Evolutionary conservation across 1,284 basidiomycete genomes (phyloP).

Genomic region (Cronartium quercuum): DNA sequence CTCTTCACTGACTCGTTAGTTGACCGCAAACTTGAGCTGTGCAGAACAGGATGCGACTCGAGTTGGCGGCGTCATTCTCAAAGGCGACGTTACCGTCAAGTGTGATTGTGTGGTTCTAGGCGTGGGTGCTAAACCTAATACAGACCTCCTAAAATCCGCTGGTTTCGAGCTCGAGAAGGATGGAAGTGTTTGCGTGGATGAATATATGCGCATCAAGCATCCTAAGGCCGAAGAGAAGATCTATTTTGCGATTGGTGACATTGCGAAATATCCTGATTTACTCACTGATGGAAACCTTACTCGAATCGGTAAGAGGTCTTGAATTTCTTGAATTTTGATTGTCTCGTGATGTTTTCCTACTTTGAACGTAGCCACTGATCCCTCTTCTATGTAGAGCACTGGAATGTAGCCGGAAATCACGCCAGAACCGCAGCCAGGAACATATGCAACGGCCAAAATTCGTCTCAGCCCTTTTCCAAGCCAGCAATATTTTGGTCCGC

Average conservation of each 20-base stretch:
- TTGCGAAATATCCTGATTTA: constrained; percentile 69
- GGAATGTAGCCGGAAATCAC: constrained; percentile 83
- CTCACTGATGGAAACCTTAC: constrained; percentile 20
- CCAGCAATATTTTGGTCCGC: constrained; percentile 77
- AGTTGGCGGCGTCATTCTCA: constrained; percentile 61
- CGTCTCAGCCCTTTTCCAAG: constrained; percentile 61
- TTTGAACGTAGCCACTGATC: not conserved
- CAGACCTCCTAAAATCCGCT: constrained; percentile 70
- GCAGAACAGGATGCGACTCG: constrained; percentile 47
- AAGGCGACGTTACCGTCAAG: constrained; percentile 60
- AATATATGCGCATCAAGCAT: constrained; percentile 65
- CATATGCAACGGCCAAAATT: constrained; percentile 57
- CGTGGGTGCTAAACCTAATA: constrained; percentile 80
- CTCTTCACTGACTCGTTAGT: constrained; percentile 3
- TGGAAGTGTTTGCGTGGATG: constrained; percentile 74
- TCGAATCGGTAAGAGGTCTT: constrained; percentile 12
- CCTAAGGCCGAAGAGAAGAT: constrained; percentile 56
- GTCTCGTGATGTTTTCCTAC: not conserved
- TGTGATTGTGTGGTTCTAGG: constrained; percentile 82
- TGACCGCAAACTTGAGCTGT: constrained; percentile 32
- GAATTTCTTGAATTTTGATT: not conserved
- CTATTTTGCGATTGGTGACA: constrained; percentile 77
- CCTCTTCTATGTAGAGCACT: constrained; percentile 63
- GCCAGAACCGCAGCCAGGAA: constrained; percentile 74
- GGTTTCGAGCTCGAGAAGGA: constrained; percentile 56